Evolutionary conservation across 495 filamentous ascomycete genomes (phyloP), one percentile per base, ranked within the genome.

Genomic region (Hypoxylon intermedium): DNA sequence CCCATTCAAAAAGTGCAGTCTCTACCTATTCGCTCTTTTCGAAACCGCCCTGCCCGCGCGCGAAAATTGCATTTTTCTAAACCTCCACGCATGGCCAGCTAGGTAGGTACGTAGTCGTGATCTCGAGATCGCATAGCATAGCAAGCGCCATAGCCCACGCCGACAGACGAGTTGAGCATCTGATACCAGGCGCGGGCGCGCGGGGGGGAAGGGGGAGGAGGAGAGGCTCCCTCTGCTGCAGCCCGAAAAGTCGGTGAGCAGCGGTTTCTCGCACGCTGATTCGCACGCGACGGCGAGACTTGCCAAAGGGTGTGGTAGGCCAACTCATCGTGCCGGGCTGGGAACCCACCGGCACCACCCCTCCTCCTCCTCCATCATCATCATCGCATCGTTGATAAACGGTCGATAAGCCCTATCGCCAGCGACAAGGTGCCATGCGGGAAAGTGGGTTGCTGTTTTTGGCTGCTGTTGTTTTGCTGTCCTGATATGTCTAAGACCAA

Each of bases 371-470:
- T 36, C 1, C n/a, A 11, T 13, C 11, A 13, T 7, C 33, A n/a
- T 13, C 11, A 30, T 5, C 4, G 26, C 26, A 3, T 13, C 56
- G 48, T 65, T 47, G 56, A 60, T 60, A 65, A 44, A 59, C 51
- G 31, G 30, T 51, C 28, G 62, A 65, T 60, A 65, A 65, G 62
- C 62, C 62, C 62, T 65, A 65, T 65, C 62, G 62, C 47, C 56
- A 57, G 34, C 43, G 52, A 60, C 45, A 60, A 52, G 45, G 56
- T 65, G 62, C 60, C 62, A 65, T 65, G 62, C 62, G 60, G 40
- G 52, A 56, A 30, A 60, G 62, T 65, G 62, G 62, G 56, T 52
- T 60, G 1, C 4, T 2, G 12, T 15, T 5, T 38, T 19, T 43
- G 12, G 19, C 24, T 16, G 2, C 2, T 36, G 24, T 41, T 44